phyloP scores from a whole-genome alignment of 1,139 yeast species.

The Suhomyces chickasaworum region DNA sequence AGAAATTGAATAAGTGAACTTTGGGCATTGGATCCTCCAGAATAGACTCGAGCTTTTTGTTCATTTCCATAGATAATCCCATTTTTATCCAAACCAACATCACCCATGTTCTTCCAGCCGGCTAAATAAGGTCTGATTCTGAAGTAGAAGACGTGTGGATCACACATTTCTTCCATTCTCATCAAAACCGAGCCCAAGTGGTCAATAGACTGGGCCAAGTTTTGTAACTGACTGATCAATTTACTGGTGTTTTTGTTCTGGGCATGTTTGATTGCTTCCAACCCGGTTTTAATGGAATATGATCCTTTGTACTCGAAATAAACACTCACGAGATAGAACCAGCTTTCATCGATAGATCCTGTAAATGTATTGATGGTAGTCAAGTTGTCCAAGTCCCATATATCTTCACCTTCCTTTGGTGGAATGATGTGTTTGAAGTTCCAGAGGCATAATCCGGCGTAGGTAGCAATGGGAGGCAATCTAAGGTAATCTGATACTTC shows the following conservation, averaged over 20 bases:
- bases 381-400: constrained; percentile 62
- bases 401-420: constrained; percentile 32
- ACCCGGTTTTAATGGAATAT: constrained; percentile 57
- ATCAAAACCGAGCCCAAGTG: constrained; percentile 70
- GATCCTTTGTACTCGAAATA: constrained; percentile 86
- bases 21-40: constrained; percentile 96
- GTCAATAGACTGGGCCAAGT: constrained; percentile 75
- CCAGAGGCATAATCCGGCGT: constrained; percentile 88
- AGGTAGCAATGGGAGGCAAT: constrained; percentile 85
- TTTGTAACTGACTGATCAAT: constrained; percentile 54
- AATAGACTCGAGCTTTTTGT: constrained; percentile 54
- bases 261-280: constrained; percentile 56
- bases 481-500: constrained; percentile 59
- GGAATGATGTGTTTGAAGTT: constrained; percentile 71
- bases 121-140: constrained; percentile 87
- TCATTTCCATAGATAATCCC: constrained; percentile 82
- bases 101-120: constrained; percentile 93
- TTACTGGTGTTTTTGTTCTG: constrained; percentile 32
- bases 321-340: constrained; percentile 91
- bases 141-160: constrained; percentile 87
- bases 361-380: constrained; percentile 85
- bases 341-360: constrained; percentile 86
- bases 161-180: constrained; percentile 93
- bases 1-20: constrained; percentile 84
- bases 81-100: constrained; percentile 72